Percentiles rank a stretch among this genome's conserved stretches.
These are phyloP conservation scores for Angophora floribunda DNA, from an alignment of 345 rosid species.

Conservation along the genomic window DNA sequence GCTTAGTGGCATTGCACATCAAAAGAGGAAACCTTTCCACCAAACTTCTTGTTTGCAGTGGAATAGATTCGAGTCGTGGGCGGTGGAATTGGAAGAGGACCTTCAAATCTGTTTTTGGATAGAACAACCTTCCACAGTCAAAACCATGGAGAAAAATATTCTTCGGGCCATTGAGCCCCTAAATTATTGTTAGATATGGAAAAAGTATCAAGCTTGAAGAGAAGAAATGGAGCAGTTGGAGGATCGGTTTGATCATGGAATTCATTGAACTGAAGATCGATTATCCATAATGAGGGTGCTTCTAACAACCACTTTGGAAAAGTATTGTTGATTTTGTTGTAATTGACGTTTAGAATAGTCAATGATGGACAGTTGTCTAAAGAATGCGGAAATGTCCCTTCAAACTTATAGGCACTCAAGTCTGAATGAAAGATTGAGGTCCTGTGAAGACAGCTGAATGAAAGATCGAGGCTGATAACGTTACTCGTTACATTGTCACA, in stretches of 20 bases:
- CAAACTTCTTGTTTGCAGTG: background rate
- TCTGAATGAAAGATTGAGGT: background rate
- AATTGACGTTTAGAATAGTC: background rate
- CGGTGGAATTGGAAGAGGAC: background rate
- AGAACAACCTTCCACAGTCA: background rate
- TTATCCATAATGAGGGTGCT: background rate
- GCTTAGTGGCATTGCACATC: background rate
- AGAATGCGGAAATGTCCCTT: background rate
- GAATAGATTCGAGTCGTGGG: rapidly evolving
- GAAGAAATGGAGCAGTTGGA: background rate
- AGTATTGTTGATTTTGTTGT: conserved; percentile 5
- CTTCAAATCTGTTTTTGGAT: conserved; percentile 1
- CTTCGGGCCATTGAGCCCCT: background rate
- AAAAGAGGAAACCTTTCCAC: background rate
- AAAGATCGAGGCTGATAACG: background rate
- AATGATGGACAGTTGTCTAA: conserved; percentile 5
- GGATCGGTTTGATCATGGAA: background rate
- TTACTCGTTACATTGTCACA: background rate
- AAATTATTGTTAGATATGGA: background rate
- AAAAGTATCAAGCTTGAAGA: background rate
- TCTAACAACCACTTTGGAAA: conserved; percentile 12
- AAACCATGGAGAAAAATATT: background rate
- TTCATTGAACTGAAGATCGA: background rate
- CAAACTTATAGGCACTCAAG: conserved; percentile 3
- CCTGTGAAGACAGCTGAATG: background rate